Evolutionary conservation across 352 stramenopile species (phyloP).

Genomic region (Phytophthora tubulina): DNA sequence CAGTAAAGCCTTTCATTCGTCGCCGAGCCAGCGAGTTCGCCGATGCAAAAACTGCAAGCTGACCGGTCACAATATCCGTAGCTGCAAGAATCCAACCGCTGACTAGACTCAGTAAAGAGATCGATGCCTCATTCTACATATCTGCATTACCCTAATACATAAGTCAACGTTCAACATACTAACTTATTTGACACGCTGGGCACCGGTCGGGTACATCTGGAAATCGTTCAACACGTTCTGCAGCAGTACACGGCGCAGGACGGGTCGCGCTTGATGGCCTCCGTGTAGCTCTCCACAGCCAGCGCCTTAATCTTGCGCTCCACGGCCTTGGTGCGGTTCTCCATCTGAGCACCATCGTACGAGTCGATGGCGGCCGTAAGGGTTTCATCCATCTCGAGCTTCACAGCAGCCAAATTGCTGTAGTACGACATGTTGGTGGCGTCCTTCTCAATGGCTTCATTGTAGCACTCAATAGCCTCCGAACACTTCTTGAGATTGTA

Average conservation of each 20-base stretch:
- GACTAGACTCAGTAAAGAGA: too few species aligned
- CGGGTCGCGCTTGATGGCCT: conserved; percentile 99
- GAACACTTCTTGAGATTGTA: conserved; percentile 99
- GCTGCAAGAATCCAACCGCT: too few species aligned
- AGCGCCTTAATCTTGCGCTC: conserved; percentile 96
- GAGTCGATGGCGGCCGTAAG: conserved; percentile 85
- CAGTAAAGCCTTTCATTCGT: conserved; percentile 39
- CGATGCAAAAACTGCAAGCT: too few species aligned
- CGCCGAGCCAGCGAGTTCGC: conserved; percentile 40
- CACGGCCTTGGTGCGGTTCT: conserved; percentile 92
- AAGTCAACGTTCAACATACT: too few species aligned
- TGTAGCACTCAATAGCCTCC: conserved; percentile 94
- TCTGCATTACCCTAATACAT: too few species aligned
- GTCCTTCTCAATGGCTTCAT: conserved; percentile 96
- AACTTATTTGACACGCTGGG: conserved; percentile 58
- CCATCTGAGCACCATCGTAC: conserved; percentile 89
- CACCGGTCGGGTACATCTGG: conserved; percentile 93
- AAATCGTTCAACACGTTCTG: conserved; percentile 98
- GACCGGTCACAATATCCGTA: too few species aligned
- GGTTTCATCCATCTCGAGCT: conserved; percentile 95
- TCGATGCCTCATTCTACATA: too few species aligned
- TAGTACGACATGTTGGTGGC: conserved; percentile 97
- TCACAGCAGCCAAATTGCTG: conserved; percentile 98
- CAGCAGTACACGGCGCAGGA: conserved; percentile 98
- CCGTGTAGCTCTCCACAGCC: conserved; percentile 95